Evolutionary conservation across 495 filamentous ascomycete genomes (phyloP).

Genomic region (Trypethelium eluteriae): DNA sequence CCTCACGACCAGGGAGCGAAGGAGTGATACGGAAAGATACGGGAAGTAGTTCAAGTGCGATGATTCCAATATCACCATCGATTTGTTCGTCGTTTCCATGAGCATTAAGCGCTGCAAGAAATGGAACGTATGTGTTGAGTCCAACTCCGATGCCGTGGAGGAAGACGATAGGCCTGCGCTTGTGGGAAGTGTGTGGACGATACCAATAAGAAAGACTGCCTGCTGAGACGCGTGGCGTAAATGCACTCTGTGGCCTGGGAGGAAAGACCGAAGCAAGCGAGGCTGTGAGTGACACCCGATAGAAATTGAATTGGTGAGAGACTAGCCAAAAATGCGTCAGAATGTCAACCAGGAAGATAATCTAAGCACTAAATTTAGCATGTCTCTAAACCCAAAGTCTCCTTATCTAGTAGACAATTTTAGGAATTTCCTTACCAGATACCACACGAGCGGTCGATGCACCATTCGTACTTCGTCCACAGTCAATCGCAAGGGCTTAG

Average conservation of each 20-base stretch:
- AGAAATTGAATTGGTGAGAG: slow-evolving; percentile 23
- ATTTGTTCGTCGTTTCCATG: slow-evolving; percentile 11
- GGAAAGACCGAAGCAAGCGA: slow-evolving; percentile 22
- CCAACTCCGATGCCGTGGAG: slow-evolving; percentile 32
- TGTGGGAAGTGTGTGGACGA: slow-evolving; percentile 27
- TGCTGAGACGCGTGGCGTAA: slow-evolving; percentile 17
- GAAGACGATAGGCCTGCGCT: slow-evolving; percentile 25
- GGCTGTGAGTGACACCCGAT: slow-evolving; percentile 9
- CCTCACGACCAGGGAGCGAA: slow-evolving; percentile 19
- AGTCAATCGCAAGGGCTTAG: slow-evolving; percentile 52
- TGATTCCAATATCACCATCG: slow-evolving; percentile 28
- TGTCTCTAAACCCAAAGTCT: background rate
- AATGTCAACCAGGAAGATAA: slow-evolving; percentile 25
- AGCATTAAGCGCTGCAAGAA: slow-evolving; percentile 21
- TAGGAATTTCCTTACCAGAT: slow-evolving; percentile 36
- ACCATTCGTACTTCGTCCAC: slow-evolving; percentile 54
- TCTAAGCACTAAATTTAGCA: background rate
- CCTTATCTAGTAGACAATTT: background rate
- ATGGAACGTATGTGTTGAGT: slow-evolving; percentile 22
- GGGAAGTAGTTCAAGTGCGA: slow-evolving; percentile 29
- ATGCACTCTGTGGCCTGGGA: slow-evolving; percentile 23
- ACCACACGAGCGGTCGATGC: slow-evolving; percentile 59
- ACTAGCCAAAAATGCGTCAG: slow-evolving; percentile 18
- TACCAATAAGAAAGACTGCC: slow-evolving; percentile 28
- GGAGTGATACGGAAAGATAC: slow-evolving; percentile 28